phyloP scores from a whole-genome alignment of 495 filamentous ascomycete genomes.

The Lindgomyces ingoldianus region DNA sequence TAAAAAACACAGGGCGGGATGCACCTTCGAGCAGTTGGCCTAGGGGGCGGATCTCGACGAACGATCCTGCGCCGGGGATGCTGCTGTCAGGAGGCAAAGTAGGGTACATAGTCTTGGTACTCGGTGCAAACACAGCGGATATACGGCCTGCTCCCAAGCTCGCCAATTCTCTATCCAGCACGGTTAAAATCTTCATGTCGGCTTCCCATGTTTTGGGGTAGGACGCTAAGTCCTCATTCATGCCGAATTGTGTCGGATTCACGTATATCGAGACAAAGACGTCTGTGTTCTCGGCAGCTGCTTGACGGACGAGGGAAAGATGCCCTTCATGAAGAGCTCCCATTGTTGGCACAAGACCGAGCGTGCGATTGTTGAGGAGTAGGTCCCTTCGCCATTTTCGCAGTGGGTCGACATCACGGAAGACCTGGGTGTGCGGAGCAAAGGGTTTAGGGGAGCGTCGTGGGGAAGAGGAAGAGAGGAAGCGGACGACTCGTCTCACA shows the following conservation, averaged over 20 bases:
- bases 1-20: conserved; percentile 90
- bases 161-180: conserved; percentile 71
- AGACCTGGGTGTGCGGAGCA: conserved; percentile 59
- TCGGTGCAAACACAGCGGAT: conserved; percentile 81
- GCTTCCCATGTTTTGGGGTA: conserved; percentile 90
- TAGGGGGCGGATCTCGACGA: conserved; percentile 89
- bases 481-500: not conserved
- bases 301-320: conserved; percentile 80
- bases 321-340: conserved; percentile 92
- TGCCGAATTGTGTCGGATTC: conserved; percentile 94
- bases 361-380: conserved; percentile 64
- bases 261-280: conserved; percentile 91
- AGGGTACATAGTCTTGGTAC: conserved; percentile 83
- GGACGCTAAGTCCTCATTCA: conserved; percentile 79
- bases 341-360: conserved; percentile 95
- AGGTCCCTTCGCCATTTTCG: conserved; percentile 71
- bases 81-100: conserved; percentile 79
- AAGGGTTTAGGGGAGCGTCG: conserved; percentile 29
- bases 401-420: conserved; percentile 70
- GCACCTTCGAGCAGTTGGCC: conserved; percentile 77
- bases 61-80: conserved; percentile 68
- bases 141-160: conserved; percentile 61
- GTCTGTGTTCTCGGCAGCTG: conserved; percentile 78
- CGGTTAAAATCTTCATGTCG: conserved; percentile 66
- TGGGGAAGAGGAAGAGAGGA: conserved; percentile 14